Evolutionary conservation across 495 filamentous ascomycete genomes (phyloP).

Genomic region (Melanomma pulvis-pyrius): DNA sequence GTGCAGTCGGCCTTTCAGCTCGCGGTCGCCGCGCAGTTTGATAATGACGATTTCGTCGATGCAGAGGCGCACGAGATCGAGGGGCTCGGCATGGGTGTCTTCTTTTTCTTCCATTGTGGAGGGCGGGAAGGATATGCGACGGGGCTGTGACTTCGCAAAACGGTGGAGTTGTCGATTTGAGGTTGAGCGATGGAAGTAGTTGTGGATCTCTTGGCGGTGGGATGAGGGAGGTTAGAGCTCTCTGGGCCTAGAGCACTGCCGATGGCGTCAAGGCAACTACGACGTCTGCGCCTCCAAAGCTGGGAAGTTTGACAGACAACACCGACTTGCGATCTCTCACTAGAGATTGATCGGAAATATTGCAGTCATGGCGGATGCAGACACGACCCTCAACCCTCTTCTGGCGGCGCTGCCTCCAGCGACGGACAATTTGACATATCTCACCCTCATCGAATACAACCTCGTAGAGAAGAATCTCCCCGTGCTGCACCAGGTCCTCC

Average conservation of each 20-base stretch:
- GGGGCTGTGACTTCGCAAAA: not conserved
- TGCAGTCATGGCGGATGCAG: conserved; percentile 18
- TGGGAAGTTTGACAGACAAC: not conserved
- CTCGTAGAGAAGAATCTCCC: conserved; percentile 76
- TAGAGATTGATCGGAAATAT: not conserved
- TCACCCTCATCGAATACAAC: conserved; percentile 85
- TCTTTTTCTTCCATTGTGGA: conserved; percentile 66
- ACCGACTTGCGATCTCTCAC: not conserved
- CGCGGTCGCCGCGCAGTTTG: conserved; percentile 91
- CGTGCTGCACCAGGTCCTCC: conserved; percentile 73
- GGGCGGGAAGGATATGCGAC: conserved; percentile 53
- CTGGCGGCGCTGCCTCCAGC: conserved; percentile 60
- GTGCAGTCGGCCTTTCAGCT: conserved; percentile 92
- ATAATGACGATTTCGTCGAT: conserved; percentile 97
- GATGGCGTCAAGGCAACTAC: conserved; percentile 12
- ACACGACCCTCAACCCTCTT: conserved; percentile 37
- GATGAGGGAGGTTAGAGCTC: not conserved
- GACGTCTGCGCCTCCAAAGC: not conserved
- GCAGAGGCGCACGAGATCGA: conserved; percentile 91
- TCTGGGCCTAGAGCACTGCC: not conserved
- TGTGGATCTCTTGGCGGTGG: conserved; percentile 1
- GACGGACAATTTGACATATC: conserved; percentile 83
- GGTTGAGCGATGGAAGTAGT: not conserved
- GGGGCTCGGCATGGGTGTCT: conserved; percentile 60
- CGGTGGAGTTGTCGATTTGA: not conserved